Evolutionary conservation across 352 stramenopile species (phyloP), one percentile per base, ranked within the genome.

Genomic region (Phytophthora sojae): DNA sequence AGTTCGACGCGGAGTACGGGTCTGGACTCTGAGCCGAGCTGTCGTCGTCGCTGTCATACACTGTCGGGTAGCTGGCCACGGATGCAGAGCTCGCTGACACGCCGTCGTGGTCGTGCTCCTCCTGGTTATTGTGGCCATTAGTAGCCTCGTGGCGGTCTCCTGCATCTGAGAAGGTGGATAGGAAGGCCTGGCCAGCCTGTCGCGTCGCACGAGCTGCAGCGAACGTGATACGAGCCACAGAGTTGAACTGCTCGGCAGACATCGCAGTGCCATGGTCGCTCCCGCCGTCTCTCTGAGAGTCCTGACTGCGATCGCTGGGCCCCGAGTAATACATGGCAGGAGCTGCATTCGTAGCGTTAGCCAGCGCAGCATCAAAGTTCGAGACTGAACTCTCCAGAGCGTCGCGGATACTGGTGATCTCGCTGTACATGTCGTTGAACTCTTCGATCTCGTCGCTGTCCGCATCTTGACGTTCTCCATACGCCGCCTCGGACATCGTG

Each of bases 181-280:
- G 67, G 30, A 93, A 88, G 3, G 83, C 82, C 25, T 86, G 71
- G 0, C 83, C 85, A 8, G 83, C 85, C 35, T 90, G 75, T 39
- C 75, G 76, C 17, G 85, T 91, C 2, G 81, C 85, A 12, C 68
- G 60, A 1, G 82, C 85, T 17, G 85, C 85, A n/a, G 83, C 85
- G 29, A 93, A 89, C 2, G 85, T 90, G 59, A 89, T 91, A 4
- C 76, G 77, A 29, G 83, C 73, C 2, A 93, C 83, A 0, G 82
- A 85, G 25, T 83, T 77, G 30, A 90, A 89, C 50, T 91, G 75
- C 32, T 90, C 76, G 1, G 76, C 39, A 2, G 81, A 82, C 69
- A 89, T 86, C 7, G 58, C 59, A n/a, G 57, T 62, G 25, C 76
- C 72, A 12, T 61, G 75, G 12, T 70, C 60, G 21, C 58, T 65